These are phyloP conservation scores for Suillus tomentosus DNA, from an alignment of 768 basidiomycete species.

Conservation along the genomic window DNA sequence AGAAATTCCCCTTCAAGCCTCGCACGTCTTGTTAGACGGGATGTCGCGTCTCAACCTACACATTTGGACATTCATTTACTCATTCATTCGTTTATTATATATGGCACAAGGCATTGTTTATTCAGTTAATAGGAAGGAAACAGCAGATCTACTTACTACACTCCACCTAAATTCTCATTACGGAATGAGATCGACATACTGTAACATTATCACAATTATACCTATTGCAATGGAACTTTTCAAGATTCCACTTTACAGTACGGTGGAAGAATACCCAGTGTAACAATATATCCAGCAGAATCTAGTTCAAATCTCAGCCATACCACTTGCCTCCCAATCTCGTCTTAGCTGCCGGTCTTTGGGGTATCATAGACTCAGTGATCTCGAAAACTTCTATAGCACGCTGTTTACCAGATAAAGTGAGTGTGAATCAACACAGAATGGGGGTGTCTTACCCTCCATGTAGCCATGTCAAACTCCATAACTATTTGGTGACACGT, in stretches of 20 bases:
- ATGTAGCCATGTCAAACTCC: slow-evolving; percentile 89
- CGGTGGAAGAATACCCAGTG: not conserved
- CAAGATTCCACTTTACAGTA: not conserved
- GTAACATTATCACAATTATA: slow-evolving; percentile 3
- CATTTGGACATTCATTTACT: not conserved
- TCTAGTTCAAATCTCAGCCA: slow-evolving; percentile 41
- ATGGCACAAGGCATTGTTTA: not conserved
- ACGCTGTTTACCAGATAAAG: slow-evolving; percentile 46
- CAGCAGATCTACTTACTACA: not conserved
- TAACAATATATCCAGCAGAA: not conserved
- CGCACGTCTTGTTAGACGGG: slow-evolving; percentile 54
- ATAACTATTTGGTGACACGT: slow-evolving; percentile 85
- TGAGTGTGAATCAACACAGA: not conserved
- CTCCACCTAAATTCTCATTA: not conserved
- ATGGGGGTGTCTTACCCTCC: slow-evolving; percentile 59
- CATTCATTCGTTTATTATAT: not conserved
- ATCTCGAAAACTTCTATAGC: slow-evolving; percentile 90
- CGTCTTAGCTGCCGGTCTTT: slow-evolving; percentile 59
- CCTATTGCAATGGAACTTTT: not conserved
- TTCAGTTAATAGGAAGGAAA: not conserved
- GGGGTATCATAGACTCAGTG: slow-evolving; percentile 71
- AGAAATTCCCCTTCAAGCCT: slow-evolving; percentile 69
- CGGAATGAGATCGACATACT: not conserved
- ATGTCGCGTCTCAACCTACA: not conserved
- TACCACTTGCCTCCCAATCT: slow-evolving; percentile 73